These are phyloP conservation scores for Podaxis mareebaensis DNA, from an alignment of 768 basidiomycete species.

Conservation along the genomic window DNA sequence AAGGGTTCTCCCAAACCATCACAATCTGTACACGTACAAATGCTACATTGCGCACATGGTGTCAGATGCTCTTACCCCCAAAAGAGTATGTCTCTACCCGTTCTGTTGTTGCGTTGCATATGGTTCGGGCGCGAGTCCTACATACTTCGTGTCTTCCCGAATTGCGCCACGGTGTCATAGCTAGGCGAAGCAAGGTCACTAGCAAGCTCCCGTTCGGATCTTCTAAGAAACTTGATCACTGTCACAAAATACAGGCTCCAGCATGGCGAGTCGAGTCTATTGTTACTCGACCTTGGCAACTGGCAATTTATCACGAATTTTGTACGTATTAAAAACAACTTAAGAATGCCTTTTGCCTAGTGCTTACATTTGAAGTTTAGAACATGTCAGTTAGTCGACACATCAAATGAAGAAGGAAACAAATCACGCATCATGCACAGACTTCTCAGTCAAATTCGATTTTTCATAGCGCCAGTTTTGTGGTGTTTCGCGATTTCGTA, in stretches of 20 bases:
- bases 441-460: background rate
- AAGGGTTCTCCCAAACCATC: background rate
- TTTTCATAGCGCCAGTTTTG: background rate
- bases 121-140: background rate
- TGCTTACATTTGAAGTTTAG: background rate
- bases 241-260: background rate
- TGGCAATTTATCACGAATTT: constrained; percentile 1
- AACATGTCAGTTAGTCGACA: background rate
- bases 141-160: constrained; percentile 1
- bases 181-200: background rate
- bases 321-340: constrained; percentile 2
- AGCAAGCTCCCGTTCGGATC: constrained; percentile 4
- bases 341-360: background rate
- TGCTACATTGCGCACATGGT: constrained; percentile 2
- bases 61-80: background rate
- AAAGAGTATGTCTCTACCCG: constrained; percentile 2
- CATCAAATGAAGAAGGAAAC: background rate
- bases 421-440: background rate
- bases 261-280: background rate
- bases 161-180: background rate
- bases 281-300: background rate
- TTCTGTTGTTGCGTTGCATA: background rate
- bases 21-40: constrained; percentile 7
- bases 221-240: constrained; percentile 1
- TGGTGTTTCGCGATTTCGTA: background rate